Base-by-base conservation (phyloP, 106 monocot genomes). In the Phalaenopsis equestris region DNA sequence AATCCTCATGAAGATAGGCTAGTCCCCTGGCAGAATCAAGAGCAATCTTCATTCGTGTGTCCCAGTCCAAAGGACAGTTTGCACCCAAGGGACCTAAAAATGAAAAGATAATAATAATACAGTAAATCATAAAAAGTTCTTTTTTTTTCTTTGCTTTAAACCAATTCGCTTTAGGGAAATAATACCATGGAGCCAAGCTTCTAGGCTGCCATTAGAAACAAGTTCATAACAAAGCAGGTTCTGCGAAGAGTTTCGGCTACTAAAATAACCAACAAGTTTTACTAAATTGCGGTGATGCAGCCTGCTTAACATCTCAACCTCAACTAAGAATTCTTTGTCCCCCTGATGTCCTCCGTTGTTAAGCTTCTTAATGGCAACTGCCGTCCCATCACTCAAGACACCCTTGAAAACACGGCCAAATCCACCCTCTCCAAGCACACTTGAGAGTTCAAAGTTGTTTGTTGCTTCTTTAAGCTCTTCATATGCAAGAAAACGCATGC, bases 381-480 rank as follows among this genome's bases (percentile, higher is more conserved):
- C 84, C 21, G 98, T 94, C 10, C 98, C 98, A 84, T 98, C 98
- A 77, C 73, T 83, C 49, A 98, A 67, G 24, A 89, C 81, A 47
- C 98, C 98, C 82, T 94, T 98, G 77, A 83, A 98, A 55, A 98
- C 98, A 56, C 89, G 94, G 15, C 98, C 98, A 83, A 98, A 98
- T 10, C 98, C 98, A 81, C 98, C 98, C 72, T 98, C 94, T 17
- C 98, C 98, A 73, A 98, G 85, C 56, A 98, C 55, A 67, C 90
- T 88, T 73, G 91, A 82, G 72, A 84, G 75, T 80, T 90, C 86
- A 84, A 98, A 98, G 42, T 91, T 91, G 55, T 94, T 90, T 36
- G 98, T 98, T 47, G 98, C 98, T 81, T 88, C 98, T 88, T 84
- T 98, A 14, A 98, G 92, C 77, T 98, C 98, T 81, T 98, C 98